Evolutionary conservation across 2,329 filamentous ascomycete genomes (phyloP).

Genomic region (Ascochyta rabiei): DNA sequence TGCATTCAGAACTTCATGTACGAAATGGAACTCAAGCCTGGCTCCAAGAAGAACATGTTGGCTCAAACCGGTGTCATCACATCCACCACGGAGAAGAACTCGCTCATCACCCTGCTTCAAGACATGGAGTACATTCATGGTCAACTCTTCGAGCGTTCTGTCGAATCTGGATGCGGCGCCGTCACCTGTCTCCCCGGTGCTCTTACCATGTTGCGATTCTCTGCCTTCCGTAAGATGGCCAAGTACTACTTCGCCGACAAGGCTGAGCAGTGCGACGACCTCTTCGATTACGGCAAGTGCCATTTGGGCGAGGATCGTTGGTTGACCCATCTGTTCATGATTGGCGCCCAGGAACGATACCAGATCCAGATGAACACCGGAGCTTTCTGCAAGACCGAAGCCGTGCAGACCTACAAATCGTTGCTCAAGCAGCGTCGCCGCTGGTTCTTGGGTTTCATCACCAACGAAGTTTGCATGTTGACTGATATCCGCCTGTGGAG

Average conservation of each 20-base stretch:
- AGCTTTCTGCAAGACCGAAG: conserved; percentile 98
- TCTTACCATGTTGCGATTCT: conserved; percentile 94
- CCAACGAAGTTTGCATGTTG: conserved; percentile 97
- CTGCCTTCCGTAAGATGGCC: conserved; percentile 94
- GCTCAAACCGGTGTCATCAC: conserved; percentile 98
- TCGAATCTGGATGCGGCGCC: conserved; percentile 91
- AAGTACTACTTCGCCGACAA: conserved; percentile 99
- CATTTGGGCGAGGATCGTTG: conserved; percentile 95
- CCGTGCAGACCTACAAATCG: conserved; percentile 83
- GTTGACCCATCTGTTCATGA: conserved; percentile 99
- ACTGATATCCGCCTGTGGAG: conserved; percentile 92
- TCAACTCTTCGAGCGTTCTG: conserved; percentile 92
- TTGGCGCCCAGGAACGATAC: conserved; percentile 88
- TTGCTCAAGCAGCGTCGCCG: conserved; percentile 92
- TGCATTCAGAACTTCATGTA: conserved; percentile 98
- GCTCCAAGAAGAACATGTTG: conserved; percentile 89
- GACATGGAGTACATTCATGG: conserved; percentile 99
- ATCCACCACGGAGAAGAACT: conserved; percentile 86
- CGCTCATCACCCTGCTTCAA: conserved; percentile 87
- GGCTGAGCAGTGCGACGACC: conserved; percentile 90
- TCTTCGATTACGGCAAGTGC: conserved; percentile 96
- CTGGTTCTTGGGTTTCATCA: conserved; percentile 98
- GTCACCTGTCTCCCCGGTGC: conserved; percentile 95
- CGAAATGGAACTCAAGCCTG: conserved; percentile 96
- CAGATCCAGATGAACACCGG: conserved; percentile 98